phyloP scores from a whole-genome alignment of 441 rosid genomes.

The Bruguiera hainesii region DNA sequence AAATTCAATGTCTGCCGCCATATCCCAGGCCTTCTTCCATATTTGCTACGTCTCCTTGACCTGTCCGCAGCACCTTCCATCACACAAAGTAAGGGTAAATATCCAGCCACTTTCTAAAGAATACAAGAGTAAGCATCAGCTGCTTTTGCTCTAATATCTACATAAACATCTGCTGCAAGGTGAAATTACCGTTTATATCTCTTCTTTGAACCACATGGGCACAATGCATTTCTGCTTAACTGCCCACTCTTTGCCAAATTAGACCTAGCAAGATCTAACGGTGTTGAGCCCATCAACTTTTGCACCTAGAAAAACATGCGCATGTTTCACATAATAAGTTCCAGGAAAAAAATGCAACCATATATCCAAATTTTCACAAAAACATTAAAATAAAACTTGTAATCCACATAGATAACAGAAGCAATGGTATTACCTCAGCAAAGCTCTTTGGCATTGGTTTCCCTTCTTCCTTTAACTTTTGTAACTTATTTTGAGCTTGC shows the following conservation, averaged over 20 bases:
- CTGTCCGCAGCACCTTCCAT: constrained; percentile 62
- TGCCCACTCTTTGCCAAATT: constrained; percentile 86
- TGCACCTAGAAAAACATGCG: constrained; percentile 47
- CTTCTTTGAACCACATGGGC: constrained; percentile 96
- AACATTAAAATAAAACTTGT: not conserved
- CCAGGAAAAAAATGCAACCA: too few relatives aligned
- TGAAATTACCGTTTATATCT: constrained; percentile 74
- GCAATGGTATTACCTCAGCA: constrained; percentile 52
- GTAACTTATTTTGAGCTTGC: constrained; percentile 66
- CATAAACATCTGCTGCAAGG: not conserved
- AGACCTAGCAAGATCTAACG: constrained; percentile 74
- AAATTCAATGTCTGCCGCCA: not conserved
- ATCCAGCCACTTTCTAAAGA: constrained; percentile 5
- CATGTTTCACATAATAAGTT: not conserved
- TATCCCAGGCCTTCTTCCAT: constrained; percentile 3
- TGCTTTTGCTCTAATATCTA: not conserved
- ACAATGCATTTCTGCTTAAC: constrained; percentile 79
- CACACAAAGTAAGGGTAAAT: constrained; percentile 1
- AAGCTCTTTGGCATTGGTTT: constrained; percentile 78
- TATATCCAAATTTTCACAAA: not conserved
- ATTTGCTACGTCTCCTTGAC: constrained; percentile 18
- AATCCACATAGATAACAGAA: not conserved
- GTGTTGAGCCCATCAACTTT: constrained; percentile 86
- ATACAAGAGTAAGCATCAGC: not conserved
- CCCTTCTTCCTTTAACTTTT: constrained; percentile 71